Evolutionary conservation across 2,329 filamentous ascomycete genomes (phyloP), one percentile per base, ranked within the genome.

Genomic region (Alternaria incomplexa): DNA sequence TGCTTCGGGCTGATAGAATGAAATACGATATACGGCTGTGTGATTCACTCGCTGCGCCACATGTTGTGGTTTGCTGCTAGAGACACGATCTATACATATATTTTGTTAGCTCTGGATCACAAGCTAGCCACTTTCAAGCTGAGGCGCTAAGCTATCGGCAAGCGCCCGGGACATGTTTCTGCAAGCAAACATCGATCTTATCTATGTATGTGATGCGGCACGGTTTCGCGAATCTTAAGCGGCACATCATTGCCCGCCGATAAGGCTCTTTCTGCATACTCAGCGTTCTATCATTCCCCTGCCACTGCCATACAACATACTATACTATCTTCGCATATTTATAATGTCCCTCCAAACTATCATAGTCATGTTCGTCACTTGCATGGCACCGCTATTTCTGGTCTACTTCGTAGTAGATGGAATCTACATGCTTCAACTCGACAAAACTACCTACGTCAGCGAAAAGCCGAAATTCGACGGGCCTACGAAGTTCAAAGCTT

Each of bases 221-320:
- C n/a, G 36, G 36, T 40, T 40, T 40, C 5, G 36, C 36, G n/a
- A 40, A 40, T 40, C 36, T 10, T 5, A 40, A 40, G 13, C 30
- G 30, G 13, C 30, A 36, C 30, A 36, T 8, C 30, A 15, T 15
- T 6, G 30, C 30, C 13, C 30, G 4, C 13, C 30, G 30, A 36
- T 36, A 36, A 36, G 30, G 30, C 13, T 40, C 8, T n/a, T 3
- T n/a, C 32, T 40, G 15, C 32, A 40, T n/a, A 5, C 15, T 9
- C 32, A n/a, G 1, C 3, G 4, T n/a, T 2, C 32, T 1, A n/a
- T 5, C 32, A n/a, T n/a, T n/a, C 13, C 32, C 32, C 1, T 0
- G 7, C 9, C 32, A 1, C 8, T 40, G 3, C 32, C 32, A 5
- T n/a, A 40, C 13, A 5, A 5, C 7, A 2, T 4, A n/a, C 3